phyloP scores from a whole-genome alignment of 2,329 filamentous ascomycete genomes.

The Aureobasidium sp. region DNA sequence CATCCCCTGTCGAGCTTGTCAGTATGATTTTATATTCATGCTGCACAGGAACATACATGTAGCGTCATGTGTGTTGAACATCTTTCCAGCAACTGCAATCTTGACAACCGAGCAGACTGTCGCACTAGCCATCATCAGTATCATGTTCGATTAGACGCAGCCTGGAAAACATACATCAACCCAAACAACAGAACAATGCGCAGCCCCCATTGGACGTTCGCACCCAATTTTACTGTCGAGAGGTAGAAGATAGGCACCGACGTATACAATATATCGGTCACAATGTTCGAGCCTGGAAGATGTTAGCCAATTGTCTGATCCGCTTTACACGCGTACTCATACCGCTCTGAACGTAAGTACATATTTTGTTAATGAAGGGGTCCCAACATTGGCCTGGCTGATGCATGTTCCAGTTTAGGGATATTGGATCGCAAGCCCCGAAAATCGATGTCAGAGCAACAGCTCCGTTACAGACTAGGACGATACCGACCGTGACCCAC shows the following conservation, averaged over 20 bases:
- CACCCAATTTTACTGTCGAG: conserved; percentile 16
- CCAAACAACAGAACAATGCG: conserved; percentile 16
- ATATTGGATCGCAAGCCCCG: conserved; percentile 10
- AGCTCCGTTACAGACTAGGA: conserved; percentile 14
- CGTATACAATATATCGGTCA: conserved; percentile 16
- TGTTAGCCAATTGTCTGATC: background rate
- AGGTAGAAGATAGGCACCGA: conserved; percentile 16
- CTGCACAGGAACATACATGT: background rate
- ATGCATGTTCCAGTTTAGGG: conserved; percentile 15
- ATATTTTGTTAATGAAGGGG: conserved; percentile 9
- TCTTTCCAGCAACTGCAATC: conserved; percentile 12
- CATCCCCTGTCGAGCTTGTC: conserved; percentile 6
- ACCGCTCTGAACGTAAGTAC: conserved; percentile 13
- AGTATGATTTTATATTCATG: background rate
- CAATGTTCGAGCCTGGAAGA: conserved; percentile 13
- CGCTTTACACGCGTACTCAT: background rate
- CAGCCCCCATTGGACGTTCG: conserved; percentile 16
- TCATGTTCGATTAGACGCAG: no score
- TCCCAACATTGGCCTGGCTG: conserved; percentile 16
- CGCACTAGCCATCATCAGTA: background rate
- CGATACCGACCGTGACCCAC: conserved; percentile 14
- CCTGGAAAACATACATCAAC: conserved; percentile 12
- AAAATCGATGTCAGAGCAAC: conserved; percentile 14
- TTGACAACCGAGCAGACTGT: conserved; percentile 17
- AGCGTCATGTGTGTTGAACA: conserved; percentile 13